These are phyloP conservation scores for Silene noctiflora DNA, from an alignment of 179 eudicot genomes.

Conservation along the genomic window DNA sequence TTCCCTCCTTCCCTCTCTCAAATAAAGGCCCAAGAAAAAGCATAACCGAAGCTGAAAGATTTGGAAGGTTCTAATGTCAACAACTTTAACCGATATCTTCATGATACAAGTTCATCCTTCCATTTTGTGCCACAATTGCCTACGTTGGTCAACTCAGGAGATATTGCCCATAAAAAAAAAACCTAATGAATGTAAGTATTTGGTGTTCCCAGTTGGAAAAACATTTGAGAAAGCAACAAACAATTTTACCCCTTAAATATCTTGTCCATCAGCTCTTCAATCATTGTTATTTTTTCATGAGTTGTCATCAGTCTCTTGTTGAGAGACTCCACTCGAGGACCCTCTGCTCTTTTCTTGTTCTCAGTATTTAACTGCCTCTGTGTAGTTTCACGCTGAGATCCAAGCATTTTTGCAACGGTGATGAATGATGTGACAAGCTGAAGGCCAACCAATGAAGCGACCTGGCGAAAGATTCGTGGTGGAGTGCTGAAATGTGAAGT, in stretches of 20 bases:
- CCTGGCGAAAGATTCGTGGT: slow-evolving; percentile 84
- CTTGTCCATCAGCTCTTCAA: slow-evolving; percentile 95
- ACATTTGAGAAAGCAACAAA: slow-evolving; percentile 3
- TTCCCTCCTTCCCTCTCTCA: background rate
- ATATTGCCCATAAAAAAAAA: background rate
- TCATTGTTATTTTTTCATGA: slow-evolving; percentile 76
- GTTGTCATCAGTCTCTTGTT: slow-evolving; percentile 66
- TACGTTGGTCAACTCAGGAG: background rate
- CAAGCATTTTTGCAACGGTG: slow-evolving; percentile 73
- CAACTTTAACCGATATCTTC: background rate
- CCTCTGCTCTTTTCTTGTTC: slow-evolving; percentile 69
- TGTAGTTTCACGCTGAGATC: slow-evolving; percentile 89
- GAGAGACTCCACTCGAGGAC: slow-evolving; percentile 85
- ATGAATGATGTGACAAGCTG: slow-evolving; percentile 92
- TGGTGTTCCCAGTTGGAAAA: slow-evolving; percentile 1
- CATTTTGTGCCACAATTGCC: background rate
- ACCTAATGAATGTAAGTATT: background rate
- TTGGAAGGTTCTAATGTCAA: background rate
- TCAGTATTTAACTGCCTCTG: slow-evolving; percentile 96
- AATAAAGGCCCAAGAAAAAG: background rate
- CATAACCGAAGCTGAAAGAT: background rate
- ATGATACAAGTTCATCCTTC: background rate
- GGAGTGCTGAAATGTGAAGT: slow-evolving; percentile 63
- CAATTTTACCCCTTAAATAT: slow-evolving; percentile 74
- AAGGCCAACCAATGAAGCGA: slow-evolving; percentile 87